Evolutionary conservation across 2,329 filamentous ascomycete species (phyloP), one percentile per base, ranked within the genome.

Genomic region (Nothophoma quercina): DNA sequence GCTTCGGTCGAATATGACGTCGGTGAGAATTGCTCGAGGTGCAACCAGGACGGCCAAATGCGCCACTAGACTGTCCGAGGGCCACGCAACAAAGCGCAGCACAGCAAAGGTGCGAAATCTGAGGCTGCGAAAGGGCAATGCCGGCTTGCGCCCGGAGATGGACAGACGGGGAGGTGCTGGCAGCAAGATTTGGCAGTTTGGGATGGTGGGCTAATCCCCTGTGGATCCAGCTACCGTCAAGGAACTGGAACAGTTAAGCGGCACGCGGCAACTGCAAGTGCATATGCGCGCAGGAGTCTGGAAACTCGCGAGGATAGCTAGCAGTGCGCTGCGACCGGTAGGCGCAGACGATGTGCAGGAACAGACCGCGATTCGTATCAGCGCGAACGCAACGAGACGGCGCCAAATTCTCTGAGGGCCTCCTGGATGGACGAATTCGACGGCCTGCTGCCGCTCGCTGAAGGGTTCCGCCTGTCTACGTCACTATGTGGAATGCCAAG

Each of bases 151-250:
- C 49, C 49, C 42, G 28, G 25, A 19, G 35, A 32, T 47, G 38
- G 36, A 39, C 19, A 46, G 39, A 43, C 38, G 21, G 38, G 50
- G 43, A 42, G 33, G 32, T 43, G 50, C 43, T 48, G 32, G 50
- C 39, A 48, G 43, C 38, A 25, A 30, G 50, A 53, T 43, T 47
- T 53, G 43, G 35, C 40, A 35, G 16, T 19, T 30, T 41, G 38
- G 28, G 32, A 50, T 43, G 50, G 50, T 53, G 50, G 50, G 50
- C 50, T 46, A 33, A 38, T 43, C 26, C 49, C 49, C 35, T 47
- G 38, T 47, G 50, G 43, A 53, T 42, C 50, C 43, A 28, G 28
- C 36, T 22, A 25, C n/a, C 16, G 10, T 53, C 38, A 43, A n/a
- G 50, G 50, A 46, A 46, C 30, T 28, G 40, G 40, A 32, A 34